Base-by-base conservation (phyloP, 768 basidiomycete species). In the Lactarius pseudohatsudake region DNA sequence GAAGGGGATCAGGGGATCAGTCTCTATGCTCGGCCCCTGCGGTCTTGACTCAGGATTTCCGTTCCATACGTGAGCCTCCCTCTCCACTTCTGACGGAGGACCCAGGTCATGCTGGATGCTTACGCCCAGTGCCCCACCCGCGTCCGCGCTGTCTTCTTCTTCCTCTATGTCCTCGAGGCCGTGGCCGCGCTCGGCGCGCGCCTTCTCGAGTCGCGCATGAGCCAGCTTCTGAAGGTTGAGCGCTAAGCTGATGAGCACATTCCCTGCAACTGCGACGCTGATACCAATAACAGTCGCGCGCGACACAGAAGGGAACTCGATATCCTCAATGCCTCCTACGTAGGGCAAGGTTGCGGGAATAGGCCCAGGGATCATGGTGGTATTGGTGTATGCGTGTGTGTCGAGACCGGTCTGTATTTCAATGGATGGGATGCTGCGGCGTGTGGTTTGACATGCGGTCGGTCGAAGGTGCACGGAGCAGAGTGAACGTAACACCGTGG, bases 221-320 rank as follows among this genome's bases (percentile, higher is more conserved):
- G 94, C 94, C 20, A 96, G 84, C 75, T 97, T 98, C 77, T 98
- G 96, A 40, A 91, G 79, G 77, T 97, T 97, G 69, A 98, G 82
- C 18, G 94, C 96, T 28, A 96, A 82, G 11, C 91, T 92, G 68
- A 98, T 94, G 68, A 97, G 84, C 13, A 95, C 77, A 73, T 96
- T 96, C 38, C 95, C 95, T 9, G 82, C 80, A 63, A 96, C 84
- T 4, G 94, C 90, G 41, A 95, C 86, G 5, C 82, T 81, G 41
- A 98, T 96, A 18, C 96, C 96, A 63, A 92, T 86, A 72, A 83
- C 75, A 5, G 86, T 84, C 61, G 81, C 77, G 16, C 81, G 78
- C 20, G 81, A 84, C 61, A 91, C 75, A 71, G 81, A 78, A 34
- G 88, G 88, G 26, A 86, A 78, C 72, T 79, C 79, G 65, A 83